Evolutionary conservation across 306 rosid genomes (phyloP).

Genomic region (Cucurbita ficifolia): DNA sequence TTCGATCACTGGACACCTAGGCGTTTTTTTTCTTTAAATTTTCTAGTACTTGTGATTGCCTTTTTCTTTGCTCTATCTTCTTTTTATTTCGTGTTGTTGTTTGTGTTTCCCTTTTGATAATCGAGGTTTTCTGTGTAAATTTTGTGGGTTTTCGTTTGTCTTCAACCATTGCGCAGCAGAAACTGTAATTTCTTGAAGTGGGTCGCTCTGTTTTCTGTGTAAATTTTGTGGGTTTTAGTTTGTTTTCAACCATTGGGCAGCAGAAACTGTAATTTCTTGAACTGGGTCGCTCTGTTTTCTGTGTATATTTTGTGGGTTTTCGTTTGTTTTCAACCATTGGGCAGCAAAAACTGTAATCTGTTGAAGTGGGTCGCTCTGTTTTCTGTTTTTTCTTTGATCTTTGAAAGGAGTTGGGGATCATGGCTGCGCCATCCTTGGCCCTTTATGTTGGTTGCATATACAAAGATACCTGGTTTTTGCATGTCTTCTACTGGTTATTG

Average conservation of each 20-base stretch:
- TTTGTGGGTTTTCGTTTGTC: not conserved
- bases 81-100: not conserved
- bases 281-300: not conserved
- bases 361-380: constrained; percentile 1
- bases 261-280: not conserved
- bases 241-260: not conserved
- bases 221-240: not conserved
- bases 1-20: not conserved
- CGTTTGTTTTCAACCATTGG: not conserved
- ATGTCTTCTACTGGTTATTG: not conserved
- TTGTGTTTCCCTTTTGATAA: not conserved
- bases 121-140: not conserved
- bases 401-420: not conserved
- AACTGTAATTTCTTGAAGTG: not conserved
- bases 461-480: not conserved
- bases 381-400: not conserved
- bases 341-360: not conserved
- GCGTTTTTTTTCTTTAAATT: not conserved
- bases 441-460: not conserved
- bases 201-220: not conserved
- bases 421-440: not conserved
- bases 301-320: not conserved
- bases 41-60: not conserved
- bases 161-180: not conserved
- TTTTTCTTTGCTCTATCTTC: not conserved